Base-by-base conservation (phyloP, 352 stramenopile species). In the Phytophthora cactorum region DNA sequence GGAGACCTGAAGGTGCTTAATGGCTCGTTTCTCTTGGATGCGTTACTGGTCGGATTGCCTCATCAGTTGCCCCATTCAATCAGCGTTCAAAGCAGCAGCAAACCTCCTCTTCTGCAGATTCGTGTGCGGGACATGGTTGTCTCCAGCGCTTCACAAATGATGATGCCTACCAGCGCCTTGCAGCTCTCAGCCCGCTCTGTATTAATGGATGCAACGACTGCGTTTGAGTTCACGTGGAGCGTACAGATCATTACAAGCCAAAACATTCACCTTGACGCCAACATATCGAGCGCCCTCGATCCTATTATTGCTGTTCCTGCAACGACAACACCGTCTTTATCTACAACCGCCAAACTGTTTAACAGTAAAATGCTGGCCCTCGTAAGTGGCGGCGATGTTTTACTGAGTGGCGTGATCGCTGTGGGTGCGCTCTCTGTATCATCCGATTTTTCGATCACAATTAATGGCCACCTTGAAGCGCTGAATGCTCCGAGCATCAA, bases 391-490 rank as follows among this genome's bases (percentile, higher is more conserved):
- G 72, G 72, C 2, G 78, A 91, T 52, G 63, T 92, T 28, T 78
- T 81, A 8, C 43, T 94, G 15, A 78, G 78, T 28, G 81, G 84
- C 25, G 31, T 68, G 4, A 74, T 91, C 10, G 43, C 66, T 15
- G 82, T 91, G 5, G 81, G 82, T 5, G 70, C 70, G 0, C 46
- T 94, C 11, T 88, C 67, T 14, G 66, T 90, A 31, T 76, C 72
- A 10, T 86, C 86, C 0, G 71, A 80, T 12, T 70, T 76, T 34
- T 88, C 81, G 3, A 81, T 90, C 41, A 75, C 79, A 10, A 71
- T 94, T 31, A 69, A 71, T 36, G 73, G 75, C 12, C 70, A 70
- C 25, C 49, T 91, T 11, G 77, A 88, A 57, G 75, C 78, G 9
- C 44, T 69, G 7, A 82, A 85, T 51, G 52, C 28, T n/a, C 70